Evolutionary conservation across 2,329 filamentous ascomycete genomes (phyloP), one percentile per base, ranked within the genome.

Genomic region (Neofusicoccum kwambonambiense): DNA sequence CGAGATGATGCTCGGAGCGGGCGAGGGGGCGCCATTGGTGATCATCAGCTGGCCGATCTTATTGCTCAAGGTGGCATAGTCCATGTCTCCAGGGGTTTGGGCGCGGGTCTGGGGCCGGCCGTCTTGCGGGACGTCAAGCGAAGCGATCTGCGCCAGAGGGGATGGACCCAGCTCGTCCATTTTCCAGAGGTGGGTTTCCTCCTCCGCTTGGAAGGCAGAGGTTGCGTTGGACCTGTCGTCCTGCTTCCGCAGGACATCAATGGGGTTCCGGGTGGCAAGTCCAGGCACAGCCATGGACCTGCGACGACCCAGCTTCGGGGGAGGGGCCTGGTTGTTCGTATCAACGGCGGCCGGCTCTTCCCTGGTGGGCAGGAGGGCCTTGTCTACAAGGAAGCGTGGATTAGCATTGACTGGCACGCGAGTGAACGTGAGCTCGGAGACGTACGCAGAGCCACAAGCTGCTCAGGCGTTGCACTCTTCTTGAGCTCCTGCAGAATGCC

Each of bases 11-110:
- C 78, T 79, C 3, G 78, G 74, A 52, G 78, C 78, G 13, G 81
- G 81, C 3, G 81, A 82, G 9, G 79, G 74, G 15, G 77, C 74
- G 8, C 81, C 81, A 64, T 83, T 83, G 5, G 79, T 82, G 17
- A 83, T 76, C 17, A 77, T 74, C 8, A 83, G 72, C 3, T 79
- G 78, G 7, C 81, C 81, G 6, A 78, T 73, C 64, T 76, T 72
- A 35, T 70, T 73, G 4, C 81, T 79, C 35, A 80, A 72, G 52
- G 80, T 78, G 4, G 75, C 72, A 66, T 78, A 79, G 9, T 78
- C 75, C 61, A 78, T 71, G 11, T 82, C 80, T 3, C 75, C 72
- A 8, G 80, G 80, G 6, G 80, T 82, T 44, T 72, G 70, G 22
- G 75, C 73, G 66, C 76, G 69, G 22, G 69, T 65, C 12, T 68